Evolutionary conservation across 441 rosid genomes (phyloP).

Genomic region (Metrosideros polymorpha): DNA sequence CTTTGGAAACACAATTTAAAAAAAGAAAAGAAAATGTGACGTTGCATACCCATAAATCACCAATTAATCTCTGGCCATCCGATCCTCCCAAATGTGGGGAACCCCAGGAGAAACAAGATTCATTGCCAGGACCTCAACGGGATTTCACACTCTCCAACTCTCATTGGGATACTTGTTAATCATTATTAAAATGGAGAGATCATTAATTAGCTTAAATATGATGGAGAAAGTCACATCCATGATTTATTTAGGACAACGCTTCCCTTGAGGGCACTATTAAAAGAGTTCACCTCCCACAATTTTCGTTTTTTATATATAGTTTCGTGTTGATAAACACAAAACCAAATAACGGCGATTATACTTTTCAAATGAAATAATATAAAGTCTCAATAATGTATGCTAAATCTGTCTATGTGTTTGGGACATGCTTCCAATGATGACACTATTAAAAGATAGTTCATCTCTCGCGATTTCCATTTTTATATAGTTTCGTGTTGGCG

Average conservation of each 20-base stretch:
- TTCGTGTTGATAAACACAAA: no score
- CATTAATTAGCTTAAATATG: background rate
- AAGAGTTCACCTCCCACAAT: background rate
- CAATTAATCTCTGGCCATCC: background rate
- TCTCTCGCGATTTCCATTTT: no score
- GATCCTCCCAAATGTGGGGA: background rate
- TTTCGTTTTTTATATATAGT: background rate
- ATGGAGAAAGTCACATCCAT: background rate
- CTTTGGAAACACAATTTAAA: background rate
- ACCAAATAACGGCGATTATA: no score
- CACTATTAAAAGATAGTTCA: no score
- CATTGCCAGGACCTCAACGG: background rate
- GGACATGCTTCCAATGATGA: no score
- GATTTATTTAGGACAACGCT: background rate
- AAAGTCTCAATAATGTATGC: no score
- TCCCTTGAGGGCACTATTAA: background rate
- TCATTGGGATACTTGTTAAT: background rate
- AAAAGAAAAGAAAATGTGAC: no score
- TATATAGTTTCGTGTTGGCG: background rate
- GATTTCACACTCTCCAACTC: background rate
- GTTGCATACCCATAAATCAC: background rate
- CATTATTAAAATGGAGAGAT: background rate
- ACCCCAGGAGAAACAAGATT: background rate
- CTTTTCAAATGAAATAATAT: no score
- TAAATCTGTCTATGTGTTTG: no score